Evolutionary conservation across 75 land plant species (phyloP), one percentile per base, ranked within the genome.

Genomic region (Pinus albicaulis): DNA sequence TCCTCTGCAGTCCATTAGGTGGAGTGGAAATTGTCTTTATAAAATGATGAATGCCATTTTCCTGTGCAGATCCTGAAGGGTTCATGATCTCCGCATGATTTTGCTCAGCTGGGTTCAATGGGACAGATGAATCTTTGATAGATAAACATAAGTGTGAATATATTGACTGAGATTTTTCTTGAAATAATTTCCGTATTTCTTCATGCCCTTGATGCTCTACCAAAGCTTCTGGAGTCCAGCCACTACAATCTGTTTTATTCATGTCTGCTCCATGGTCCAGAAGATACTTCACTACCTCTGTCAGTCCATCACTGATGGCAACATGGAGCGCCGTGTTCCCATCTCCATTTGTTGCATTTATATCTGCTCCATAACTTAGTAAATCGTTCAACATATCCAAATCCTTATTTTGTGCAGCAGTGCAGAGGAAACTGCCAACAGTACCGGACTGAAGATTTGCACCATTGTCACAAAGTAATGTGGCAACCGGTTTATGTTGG

Each of bases 241-340:
- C 83, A 53, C 71, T 41, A 75, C 56, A 14, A 71, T 86, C 88
- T n/a, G 66, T 69, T 41, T 64, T 71, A 66, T 86, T 77, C 13
- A 75, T 55, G 59, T 88, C 88, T 14, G 89, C 84, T 7, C 88
- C 88, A 25, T 80, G 79, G 24, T 85, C 85, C 68, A 58, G 1
- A 59, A 75, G 66, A 61, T 81, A 89, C 79, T 86, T 81, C 23
- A 86, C 95, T 20, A 82, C 74, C 23, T 76, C 77, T 5, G 68
- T 31, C 8, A 83, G 82, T 44, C 86, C 91, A n/a, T 85, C 84
- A 52, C 65, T 75, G 34, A 89, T 83, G 22, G 98, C 98, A 25
- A 80, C 56, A 71, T 95, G 98, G 34, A 95, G 88, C 13, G 95
- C 88, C 1, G 95, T 90, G 8, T 80, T 77, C 20, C 91, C 92